Base-by-base conservation (phyloP, 352 stramenopile genomes). In the Phytophthora vignae region DNA sequence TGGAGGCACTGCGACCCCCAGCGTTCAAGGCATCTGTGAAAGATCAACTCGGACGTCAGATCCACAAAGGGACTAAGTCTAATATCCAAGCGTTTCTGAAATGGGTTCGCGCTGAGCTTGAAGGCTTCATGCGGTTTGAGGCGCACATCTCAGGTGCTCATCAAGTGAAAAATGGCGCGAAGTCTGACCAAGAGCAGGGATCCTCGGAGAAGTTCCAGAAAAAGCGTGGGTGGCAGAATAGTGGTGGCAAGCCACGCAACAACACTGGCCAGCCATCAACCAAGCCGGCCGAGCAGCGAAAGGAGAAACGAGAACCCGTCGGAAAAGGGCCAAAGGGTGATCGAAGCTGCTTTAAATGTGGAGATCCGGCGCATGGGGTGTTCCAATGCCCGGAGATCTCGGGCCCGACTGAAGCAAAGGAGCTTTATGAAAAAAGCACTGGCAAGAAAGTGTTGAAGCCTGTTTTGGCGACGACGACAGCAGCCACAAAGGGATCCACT, bases 281-380 rank as follows among this genome's bases (percentile, higher is more conserved):
- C 40, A 46, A 46, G 40, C 40, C 40, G 40, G 15, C 14, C n/a
- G 40, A 46, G 5, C 12, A 46, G 40, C 12, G 11, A 11, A 46
- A 46, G 12, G 40, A 46, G 12, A 46, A 46, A 14, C 2, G 40
- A 14, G 40, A 46, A 7, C 40, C 2, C 11, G 1, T 7, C 7
- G 40, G 40, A 46, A 46, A 46, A 52, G 58, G 21, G 58, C 48
- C n/a, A 14, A 46, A 46, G 40, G n/a, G 40, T 14, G 40, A 46
- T 14, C 40, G 40, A 11, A 46, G 40, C 40, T 46, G 40, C 10
- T 66, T 58, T 48, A 58, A 66, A 27, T 66, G 59, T 50, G 59
- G 59, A 33, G 59, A 58, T 31, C 59, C 48, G 33, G 50, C 59
- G 3, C 59, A 66, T 40, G 58, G 58, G 3, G 58, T 65, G 7